Evolutionary conservation across 768 basidiomycete species (phyloP), one percentile per base, ranked within the genome.

Genomic region (Trametes sanguinea): DNA sequence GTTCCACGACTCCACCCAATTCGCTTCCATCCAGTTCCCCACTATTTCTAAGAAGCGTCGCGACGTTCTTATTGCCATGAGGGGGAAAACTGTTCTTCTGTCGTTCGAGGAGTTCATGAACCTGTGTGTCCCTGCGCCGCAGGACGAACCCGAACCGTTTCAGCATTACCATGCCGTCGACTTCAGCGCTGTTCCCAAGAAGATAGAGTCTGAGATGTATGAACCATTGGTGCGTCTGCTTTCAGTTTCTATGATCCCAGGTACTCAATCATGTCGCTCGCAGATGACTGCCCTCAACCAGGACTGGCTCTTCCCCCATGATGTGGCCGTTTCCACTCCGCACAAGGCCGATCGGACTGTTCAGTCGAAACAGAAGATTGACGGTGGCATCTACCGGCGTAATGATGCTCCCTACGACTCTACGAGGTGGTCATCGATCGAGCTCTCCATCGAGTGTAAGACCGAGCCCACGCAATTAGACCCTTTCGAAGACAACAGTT

Each of bases 391-490:
- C 27, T 58, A 51, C 11, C 48, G 5, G 0, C 9, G 17, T 8
- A 6, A 30, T 3, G 48, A 16, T n/a, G 57, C 30, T 11, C 35
- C 35, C 13, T 4, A 39, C 37, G 17, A 22, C 9, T n/a, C 37
- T 33, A 47, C 55, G 11, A 13, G 16, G 32, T 46, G 55, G 55
- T 46, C 35, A 0, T 22, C 33, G 33, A 47, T 56, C 45, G 55
- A 56, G 33, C 32, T 56, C 33, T 30, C 35, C 9, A 56, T 56
- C 33, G 55, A 56, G 35, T 56, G 55, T 45, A 56, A 56, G 45
- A 47, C 35, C n/a, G 10, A 37, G 0, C 11, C 16, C 35, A 37
- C 27, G 3, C 14, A 40, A 9, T n/a, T 37, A 4, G 55, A 56
- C n/a, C 55, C 55, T 11, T 47, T 56, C 33, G 55, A 56, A 44